Evolutionary conservation across 352 stramenopile genomes (phyloP), one percentile per base, ranked within the genome.

Genomic region (Globisporangium acanthophoron): DNA sequence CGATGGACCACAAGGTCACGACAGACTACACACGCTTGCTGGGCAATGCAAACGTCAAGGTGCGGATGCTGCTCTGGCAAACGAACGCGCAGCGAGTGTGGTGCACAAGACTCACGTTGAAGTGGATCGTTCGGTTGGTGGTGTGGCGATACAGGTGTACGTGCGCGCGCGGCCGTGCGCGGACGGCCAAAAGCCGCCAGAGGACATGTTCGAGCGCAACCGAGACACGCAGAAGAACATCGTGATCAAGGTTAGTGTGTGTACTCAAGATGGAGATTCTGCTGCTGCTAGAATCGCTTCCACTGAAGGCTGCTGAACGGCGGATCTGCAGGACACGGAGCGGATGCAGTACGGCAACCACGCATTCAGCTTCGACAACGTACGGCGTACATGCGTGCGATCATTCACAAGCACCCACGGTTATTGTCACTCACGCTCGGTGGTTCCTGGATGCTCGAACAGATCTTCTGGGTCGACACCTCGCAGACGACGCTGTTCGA

Each of bases 291-390:
- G 11, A 5, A 43, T 11, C 13, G 37, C 12, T 4, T 43, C 3
- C 12, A 24, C 43, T 44, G 1, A 3, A n/a, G 6, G 11, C 35
- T 15, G 7, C 24, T 15, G 12, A 11, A 16, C n/a, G 43, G 20
- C 13, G 43, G 43, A 48, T 21, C 13, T 35, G 16, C 65, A 88
- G 78, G 81, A 93, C 59, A 88, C 80, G 1, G 84, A 93, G 54
- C 78, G 79, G 40, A 89, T 90, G 74, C 84, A 93, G 66, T 92
- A 93, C 27, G 84, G 81, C 21, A 90, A 93, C 58, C 84, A 93
- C 65, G 84, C 84, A 5, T 93, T 93, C 56, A 91, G 80, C 48
- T 93, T 93, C 55, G 84, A 93, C 54, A 87, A 93, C 48, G 78
- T 87, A 68, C 31, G 24, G 11, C 21, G 35, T n/a, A 31, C 37